These are phyloP conservation scores for Penicillium taxi DNA, from an alignment of 495 filamentous ascomycete species.

Conservation along the genomic window DNA sequence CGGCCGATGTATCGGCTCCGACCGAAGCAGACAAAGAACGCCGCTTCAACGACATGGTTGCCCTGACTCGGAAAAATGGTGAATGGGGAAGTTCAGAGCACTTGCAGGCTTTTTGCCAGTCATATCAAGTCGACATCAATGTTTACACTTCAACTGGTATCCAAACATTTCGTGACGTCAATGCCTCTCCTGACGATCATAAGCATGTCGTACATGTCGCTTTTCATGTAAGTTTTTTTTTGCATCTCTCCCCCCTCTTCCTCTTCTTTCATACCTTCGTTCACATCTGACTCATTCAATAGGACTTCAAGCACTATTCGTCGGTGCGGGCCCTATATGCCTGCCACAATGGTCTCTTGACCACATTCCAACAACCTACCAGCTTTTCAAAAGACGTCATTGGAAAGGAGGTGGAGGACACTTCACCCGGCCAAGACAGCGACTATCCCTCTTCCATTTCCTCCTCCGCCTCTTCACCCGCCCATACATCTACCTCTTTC, in stretches of 20 bases:
- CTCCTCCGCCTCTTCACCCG: background rate
- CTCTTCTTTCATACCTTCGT: background rate
- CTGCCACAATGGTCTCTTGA: conserved; percentile 44
- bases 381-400: too few relatives aligned
- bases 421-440: conserved; percentile 2
- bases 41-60: conserved; percentile 54
- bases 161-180: conserved; percentile 39
- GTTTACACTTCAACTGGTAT: conserved; percentile 50
- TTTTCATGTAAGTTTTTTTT: conserved; percentile 55
- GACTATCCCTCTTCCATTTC: conserved; percentile 1
- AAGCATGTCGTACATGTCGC: conserved; percentile 54
- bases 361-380: too few relatives aligned
- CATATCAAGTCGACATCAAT: conserved; percentile 54
- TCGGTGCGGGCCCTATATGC: conserved; percentile 58
- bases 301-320: conserved; percentile 63
- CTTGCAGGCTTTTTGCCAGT: conserved; percentile 58
- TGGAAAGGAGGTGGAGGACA: too few relatives aligned
- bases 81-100: conserved; percentile 68
- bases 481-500: conserved; percentile 7
- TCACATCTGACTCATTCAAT: background rate
- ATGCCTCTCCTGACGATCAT: conserved; percentile 35
- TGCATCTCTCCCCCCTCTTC: too few relatives aligned
- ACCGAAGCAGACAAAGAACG: conserved; percentile 52
- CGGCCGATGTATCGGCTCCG: conserved; percentile 31
- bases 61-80: conserved; percentile 51